Evolutionary conservation across 176 grass and related monocot species (phyloP), one percentile per base, ranked within the genome.

Genomic region (Triticum timopheevii): DNA sequence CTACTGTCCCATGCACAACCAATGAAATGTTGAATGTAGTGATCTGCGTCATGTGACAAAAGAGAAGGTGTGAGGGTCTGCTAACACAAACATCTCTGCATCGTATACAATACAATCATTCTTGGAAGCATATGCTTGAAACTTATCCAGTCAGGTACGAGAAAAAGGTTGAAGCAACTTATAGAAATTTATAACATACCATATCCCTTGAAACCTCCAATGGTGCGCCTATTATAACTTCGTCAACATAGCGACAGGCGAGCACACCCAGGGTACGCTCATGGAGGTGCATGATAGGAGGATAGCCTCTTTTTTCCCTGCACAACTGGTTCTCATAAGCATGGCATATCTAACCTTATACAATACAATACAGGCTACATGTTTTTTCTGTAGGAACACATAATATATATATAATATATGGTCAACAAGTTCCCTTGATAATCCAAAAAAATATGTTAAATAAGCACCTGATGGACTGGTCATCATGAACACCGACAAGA

Each of bases 161-260:
- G 61, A 73, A 35, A 40, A 35, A 90, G 49, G 20, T 24, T 8
- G 16, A 47, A 82, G 61, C 20, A 88, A 71, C 19, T 36, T 39
- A 78, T 13, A 74, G 30, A 80, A 34, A 80, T 56, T 30, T 28
- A 49, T 75, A 77, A 80, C 85, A 58, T 90, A 95, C 96, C 96
- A 95, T 95, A 87, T 98, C 96, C 88, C 86, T 95, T 3, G 93
- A 95, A 90, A 98, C 88, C 71, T 92, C 91, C 96, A 91, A 94
- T 86, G 96, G 96, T 54, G 96, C 93, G 3, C 96, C 96, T 71
- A 98, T 98, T 68, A 98, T 98, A 78, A 98, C 93, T 92, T 98
- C 96, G 31, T 98, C 96, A 36, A 98, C 96, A 84, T 98, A 98
- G 56, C 93, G 92, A 69, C 93, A 98, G 13, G 93, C 88, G 89